These are phyloP conservation scores for Ogataea chonburiensis DNA, from an alignment of 805 yeast species.

Conservation along the genomic window DNA sequence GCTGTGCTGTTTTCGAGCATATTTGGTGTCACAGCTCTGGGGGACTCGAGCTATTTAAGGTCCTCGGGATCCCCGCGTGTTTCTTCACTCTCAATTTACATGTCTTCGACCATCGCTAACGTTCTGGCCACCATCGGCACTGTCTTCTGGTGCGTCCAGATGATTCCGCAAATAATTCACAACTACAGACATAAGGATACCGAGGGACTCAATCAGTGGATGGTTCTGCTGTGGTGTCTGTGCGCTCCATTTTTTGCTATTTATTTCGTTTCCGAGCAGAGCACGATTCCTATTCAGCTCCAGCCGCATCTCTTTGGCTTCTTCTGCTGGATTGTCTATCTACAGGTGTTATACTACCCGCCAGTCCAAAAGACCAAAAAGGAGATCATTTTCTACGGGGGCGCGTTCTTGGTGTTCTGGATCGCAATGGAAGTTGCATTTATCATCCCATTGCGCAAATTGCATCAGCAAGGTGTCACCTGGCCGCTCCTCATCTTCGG, in stretches of 20 bases:
- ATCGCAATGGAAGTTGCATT: conserved; percentile 46
- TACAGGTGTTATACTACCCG: conserved; percentile 52
- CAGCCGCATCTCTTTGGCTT: conserved; percentile 56
- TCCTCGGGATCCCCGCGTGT: neutral
- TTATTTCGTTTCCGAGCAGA: conserved; percentile 47
- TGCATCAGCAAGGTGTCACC: conserved; percentile 40
- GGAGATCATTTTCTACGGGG: conserved; percentile 33
- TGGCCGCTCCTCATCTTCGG: conserved; percentile 88
- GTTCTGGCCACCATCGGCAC: conserved; percentile 88
- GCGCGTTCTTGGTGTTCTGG: conserved; percentile 36
- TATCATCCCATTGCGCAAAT: conserved; percentile 51
- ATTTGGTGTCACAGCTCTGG: no score
- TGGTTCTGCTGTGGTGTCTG: conserved; percentile 82
- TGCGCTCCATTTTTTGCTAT: conserved; percentile 56
- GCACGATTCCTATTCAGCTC: conserved; percentile 49
- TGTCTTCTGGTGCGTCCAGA: conserved; percentile 87
- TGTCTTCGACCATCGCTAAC: conserved; percentile 52
- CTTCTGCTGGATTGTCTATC: conserved; percentile 48
- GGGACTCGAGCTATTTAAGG: conserved; percentile 6
- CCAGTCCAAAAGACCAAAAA: conserved; percentile 39
- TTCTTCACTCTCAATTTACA: neutral
- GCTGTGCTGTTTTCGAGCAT: conserved; percentile 1
- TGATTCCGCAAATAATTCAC: conserved; percentile 69
- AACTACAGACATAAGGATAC: conserved; percentile 77
- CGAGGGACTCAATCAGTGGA: conserved; percentile 82